Percentiles rank a stretch among this genome's conserved stretches.
Conservation (phyloP, 2,329 filamentous ascomycete genomes). For the Emmonsiellopsis sp. region DNA sequence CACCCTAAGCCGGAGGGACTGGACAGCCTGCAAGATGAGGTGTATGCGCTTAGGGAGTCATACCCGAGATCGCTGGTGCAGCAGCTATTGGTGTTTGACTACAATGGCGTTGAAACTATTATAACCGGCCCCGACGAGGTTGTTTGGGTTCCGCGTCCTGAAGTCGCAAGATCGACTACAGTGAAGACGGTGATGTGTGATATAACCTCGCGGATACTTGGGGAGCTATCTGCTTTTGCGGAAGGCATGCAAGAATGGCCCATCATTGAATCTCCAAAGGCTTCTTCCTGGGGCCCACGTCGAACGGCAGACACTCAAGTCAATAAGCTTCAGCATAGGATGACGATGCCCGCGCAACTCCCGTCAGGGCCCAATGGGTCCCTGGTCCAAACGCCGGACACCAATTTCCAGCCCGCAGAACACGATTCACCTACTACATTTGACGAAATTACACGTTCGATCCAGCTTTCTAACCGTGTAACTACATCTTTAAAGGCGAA, state of each 20-base stretch:
- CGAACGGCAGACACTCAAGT: slow-evolving; percentile 41
- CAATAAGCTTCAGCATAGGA: slow-evolving; percentile 58
- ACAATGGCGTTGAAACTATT: slow-evolving; percentile 47
- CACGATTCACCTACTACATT: slow-evolving; percentile 46
- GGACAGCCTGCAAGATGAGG: slow-evolving; percentile 46
- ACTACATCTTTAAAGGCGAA: slow-evolving; percentile 28
- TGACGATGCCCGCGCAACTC: slow-evolving; percentile 66
- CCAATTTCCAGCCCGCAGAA: slow-evolving; percentile 21
- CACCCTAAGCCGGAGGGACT: slow-evolving; percentile 30
- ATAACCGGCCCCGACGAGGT: slow-evolving; percentile 55
- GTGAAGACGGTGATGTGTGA: slow-evolving; percentile 75
- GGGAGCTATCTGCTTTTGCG: slow-evolving; percentile 66
- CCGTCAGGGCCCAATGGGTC: slow-evolving; percentile 37
- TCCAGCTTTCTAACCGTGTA: slow-evolving; percentile 28
- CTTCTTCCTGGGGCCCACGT: slow-evolving; percentile 37
- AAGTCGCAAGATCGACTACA: slow-evolving; percentile 65
- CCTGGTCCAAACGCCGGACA: slow-evolving; percentile 30
- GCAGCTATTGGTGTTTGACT: slow-evolving; percentile 73
- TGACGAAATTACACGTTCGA: slow-evolving; percentile 41
- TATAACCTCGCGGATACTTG: slow-evolving; percentile 62
- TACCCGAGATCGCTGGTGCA: slow-evolving; percentile 71
- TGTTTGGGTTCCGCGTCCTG: slow-evolving; percentile 58
- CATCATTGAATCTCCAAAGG: slow-evolving; percentile 66
- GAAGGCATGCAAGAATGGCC: slow-evolving; percentile 64
- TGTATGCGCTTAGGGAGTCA: slow-evolving; percentile 61